These are phyloP conservation scores for Microthlaspi erraticum DNA, from an alignment of 345 rosid genomes.

Conservation along the genomic window DNA sequence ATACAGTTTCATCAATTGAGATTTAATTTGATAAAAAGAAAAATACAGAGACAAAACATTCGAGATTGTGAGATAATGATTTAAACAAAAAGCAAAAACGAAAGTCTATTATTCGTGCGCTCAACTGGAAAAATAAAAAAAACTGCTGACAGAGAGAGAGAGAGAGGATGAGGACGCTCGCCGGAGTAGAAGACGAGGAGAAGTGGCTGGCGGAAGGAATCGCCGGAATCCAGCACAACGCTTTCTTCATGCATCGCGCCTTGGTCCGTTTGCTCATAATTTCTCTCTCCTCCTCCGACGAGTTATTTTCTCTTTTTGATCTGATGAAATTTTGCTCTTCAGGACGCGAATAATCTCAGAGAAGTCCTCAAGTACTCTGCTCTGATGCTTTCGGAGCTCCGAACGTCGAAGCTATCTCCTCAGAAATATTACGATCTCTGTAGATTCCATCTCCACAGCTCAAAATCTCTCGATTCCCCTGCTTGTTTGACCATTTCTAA, in stretches of 20 bases:
- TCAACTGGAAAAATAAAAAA: conserved; percentile 16
- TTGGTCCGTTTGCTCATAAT: conserved; percentile 51
- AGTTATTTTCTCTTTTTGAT: conserved; percentile 8
- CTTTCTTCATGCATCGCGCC: conserved; percentile 90
- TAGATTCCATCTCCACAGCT: conserved; percentile 40
- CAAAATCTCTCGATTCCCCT: conserved; percentile 34
- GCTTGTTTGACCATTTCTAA: conserved; percentile 22
- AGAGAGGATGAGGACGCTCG: conserved; percentile 45
- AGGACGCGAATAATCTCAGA: conserved; percentile 87
- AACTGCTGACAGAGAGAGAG: conserved; percentile 42
- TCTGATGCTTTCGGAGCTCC: conserved; percentile 89
- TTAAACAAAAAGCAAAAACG: conserved; percentile 5
- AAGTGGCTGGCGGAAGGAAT: conserved; percentile 98
- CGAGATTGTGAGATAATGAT: conserved; percentile 1
- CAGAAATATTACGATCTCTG: conserved; percentile 92
- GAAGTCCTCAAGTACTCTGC: conserved; percentile 91
- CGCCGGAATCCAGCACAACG: conserved; percentile 89
- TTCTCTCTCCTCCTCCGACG: neutral
- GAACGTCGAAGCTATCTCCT: conserved; percentile 91
- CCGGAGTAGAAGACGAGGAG: conserved; percentile 81
- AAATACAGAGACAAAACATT: neutral
- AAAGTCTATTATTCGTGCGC: conserved; percentile 33
- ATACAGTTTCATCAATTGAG: neutral
- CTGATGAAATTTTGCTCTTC: conserved; percentile 19
- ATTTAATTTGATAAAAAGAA: neutral